Base-by-base conservation (phyloP, 2,329 filamentous ascomycete genomes). In the Aspergillus proliferans region DNA sequence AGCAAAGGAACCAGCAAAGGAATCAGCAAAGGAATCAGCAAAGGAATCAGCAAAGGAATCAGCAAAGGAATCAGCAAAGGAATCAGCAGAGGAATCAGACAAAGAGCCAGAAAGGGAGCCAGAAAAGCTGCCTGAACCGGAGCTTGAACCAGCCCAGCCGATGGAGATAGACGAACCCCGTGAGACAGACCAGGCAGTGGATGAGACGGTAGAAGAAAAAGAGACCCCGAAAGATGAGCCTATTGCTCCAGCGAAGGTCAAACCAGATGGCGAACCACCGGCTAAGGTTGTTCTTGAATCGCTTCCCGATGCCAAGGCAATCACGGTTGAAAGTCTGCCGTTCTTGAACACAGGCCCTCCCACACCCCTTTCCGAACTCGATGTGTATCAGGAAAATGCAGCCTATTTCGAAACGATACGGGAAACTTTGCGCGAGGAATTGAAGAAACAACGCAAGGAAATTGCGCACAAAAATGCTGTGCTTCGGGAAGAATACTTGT, bases 321-420 rank as follows among this genome's bases (percentile, higher is more conserved):
- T 72, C 18, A 66, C 69, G 2, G 48, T 76, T 38, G 71, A 75
- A 15, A 66, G 58, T 48, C 60, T 77, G n/a, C 75, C 75, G 4
- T 77, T 75, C 52, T 57, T 76, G 18, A 59, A 66, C 34, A 59
- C 62, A 18, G 71, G 69, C 0, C 69, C 71, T 26, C 72, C 66
- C 4, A 72, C 71, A 5, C 71, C 73, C 1, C 58, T 74, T 18
- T 71, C 71, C 5, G 70, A 76, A 22, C 60, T 76, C 44, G 72
- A 75, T 15, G 60, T 70, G 3, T 70, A 66, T 19, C 70, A 74
- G 45, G 71, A 76, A 30, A 73, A 73, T 46, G 53, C 55, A 7
- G 51, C 62, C 14, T 63, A 59, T 7, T 66, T 74, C 47, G 64
- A 71, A 36, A 58, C 56, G 10, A 58, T 75, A n/a, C 69, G 67